Percentiles rank a stretch among this genome's conserved stretches.
Conservation (phyloP, 2,329 filamentous ascomycete species). For the Coniochaeta pulveracea region DNA sequence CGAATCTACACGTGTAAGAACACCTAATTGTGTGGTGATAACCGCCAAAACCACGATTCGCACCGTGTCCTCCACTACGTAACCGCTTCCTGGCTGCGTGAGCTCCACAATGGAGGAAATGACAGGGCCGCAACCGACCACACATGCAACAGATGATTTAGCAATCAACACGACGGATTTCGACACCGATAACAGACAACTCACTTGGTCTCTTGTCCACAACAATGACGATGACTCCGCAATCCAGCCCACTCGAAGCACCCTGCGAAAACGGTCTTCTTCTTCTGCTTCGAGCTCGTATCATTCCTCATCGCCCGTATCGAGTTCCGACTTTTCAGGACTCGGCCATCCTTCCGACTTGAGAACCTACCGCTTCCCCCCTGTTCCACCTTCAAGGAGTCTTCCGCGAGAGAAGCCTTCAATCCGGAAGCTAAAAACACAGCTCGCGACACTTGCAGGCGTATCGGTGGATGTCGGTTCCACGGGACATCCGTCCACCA, state of each 20-base stretch:
- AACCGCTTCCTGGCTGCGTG: not conserved
- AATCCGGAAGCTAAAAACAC: not conserved
- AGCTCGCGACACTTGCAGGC: not conserved
- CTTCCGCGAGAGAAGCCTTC: not conserved
- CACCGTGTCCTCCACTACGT: no score
- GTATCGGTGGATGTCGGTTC: not conserved
- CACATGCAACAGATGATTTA: no score
- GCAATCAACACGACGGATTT: no score
- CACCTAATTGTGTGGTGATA: no score
- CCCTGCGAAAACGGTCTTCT: not conserved
- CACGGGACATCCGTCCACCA: no score
- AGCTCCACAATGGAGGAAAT: conserved; percentile 2
- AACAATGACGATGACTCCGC: no score
- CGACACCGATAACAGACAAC: not conserved
- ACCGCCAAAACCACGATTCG: no score
- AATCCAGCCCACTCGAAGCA: not conserved
- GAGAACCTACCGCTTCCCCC: not conserved
- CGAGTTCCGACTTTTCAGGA: no score
- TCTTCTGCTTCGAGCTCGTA: not conserved
- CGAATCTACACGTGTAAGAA: no score
- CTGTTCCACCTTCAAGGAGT: not conserved
- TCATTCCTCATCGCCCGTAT: no score
- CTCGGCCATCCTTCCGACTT: not conserved
- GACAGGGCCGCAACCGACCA: not conserved
- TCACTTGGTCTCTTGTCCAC: no score